A percentile compares a stretch with the other conserved stretches of the same genome.
phyloP scores from a whole-genome alignment of 2,329 filamentous ascomycete species.

The Phyllosticta citribraziliensis region DNA sequence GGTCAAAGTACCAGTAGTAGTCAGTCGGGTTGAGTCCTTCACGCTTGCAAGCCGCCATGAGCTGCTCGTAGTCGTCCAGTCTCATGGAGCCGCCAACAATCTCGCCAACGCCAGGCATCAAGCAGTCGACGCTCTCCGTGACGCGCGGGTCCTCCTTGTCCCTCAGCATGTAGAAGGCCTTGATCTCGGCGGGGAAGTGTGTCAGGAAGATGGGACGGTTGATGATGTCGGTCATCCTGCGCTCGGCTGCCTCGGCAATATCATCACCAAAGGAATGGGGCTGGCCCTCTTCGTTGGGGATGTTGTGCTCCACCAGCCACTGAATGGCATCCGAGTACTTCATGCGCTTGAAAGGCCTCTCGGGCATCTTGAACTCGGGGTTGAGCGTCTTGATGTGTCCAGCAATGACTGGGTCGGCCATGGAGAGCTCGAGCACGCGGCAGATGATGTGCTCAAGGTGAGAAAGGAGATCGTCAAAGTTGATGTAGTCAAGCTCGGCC shows the following conservation, averaged over 20 bases:
- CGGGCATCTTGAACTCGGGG: conserved; percentile 74
- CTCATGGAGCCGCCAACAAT: conserved; percentile 97
- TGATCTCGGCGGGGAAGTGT: conserved; percentile 95
- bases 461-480: conserved; percentile 75
- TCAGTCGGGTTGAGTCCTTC: conserved; percentile 74
- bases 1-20: conserved; percentile 99
- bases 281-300: conserved; percentile 86
- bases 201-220: conserved; percentile 92
- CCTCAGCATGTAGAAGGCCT: conserved; percentile 98
- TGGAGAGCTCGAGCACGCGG: conserved; percentile 67
- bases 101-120: conserved; percentile 92
- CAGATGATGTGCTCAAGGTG: conserved; percentile 86
- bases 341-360: conserved; percentile 88
- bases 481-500: conserved; percentile 92
- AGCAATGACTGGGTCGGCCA: conserved; percentile 64
- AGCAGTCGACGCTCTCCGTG: conserved; percentile 81
- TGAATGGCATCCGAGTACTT: conserved; percentile 87
- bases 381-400: conserved; percentile 76
- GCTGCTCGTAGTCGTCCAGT: conserved; percentile 81
- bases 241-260: conserved; percentile 94
- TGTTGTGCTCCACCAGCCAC: conserved; percentile 84
- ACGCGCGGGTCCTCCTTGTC: conserved; percentile 69
- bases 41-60: conserved; percentile 78
- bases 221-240: conserved; percentile 93
- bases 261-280: conserved; percentile 91